Conservation (phyloP, 768 basidiomycete species). For the Naganishia vaughanmartiniae region DNA sequence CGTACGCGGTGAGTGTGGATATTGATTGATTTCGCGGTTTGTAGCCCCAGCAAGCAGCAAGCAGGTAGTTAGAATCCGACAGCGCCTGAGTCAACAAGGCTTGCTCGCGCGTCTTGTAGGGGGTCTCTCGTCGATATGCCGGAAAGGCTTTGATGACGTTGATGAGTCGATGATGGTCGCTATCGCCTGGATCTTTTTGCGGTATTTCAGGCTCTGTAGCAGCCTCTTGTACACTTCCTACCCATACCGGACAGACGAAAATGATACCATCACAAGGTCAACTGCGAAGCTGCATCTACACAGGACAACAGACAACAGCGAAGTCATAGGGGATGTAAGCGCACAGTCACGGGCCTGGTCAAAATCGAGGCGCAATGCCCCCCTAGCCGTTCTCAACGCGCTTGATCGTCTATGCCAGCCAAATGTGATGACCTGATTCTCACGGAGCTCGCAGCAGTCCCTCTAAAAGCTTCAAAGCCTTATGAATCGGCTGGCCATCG, state of each 20-base stretch:
- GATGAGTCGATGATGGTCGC: neutral
- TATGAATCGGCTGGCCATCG: too few species aligned
- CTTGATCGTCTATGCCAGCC: neutral
- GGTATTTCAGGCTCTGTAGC: neutral
- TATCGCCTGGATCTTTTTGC: neutral
- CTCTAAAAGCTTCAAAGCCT: too few species aligned
- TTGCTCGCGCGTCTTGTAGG: conserved; percentile 6
- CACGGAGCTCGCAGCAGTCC: neutral
- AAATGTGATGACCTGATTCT: neutral
- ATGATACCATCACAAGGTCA: too few species aligned
- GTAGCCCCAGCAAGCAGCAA: neutral
- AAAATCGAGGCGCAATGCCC: neutral
- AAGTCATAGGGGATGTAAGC: neutral
- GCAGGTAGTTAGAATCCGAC: neutral
- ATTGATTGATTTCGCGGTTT: conserved; percentile 12
- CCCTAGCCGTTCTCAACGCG: neutral
- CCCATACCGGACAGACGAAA: neutral
- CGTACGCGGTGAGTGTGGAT: neutral
- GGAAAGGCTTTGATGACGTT: conserved; percentile 1
- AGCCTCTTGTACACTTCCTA: neutral
- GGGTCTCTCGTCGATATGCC: neutral
- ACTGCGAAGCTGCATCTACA: too few species aligned
- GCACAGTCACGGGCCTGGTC: neutral
- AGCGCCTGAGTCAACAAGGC: conserved; percentile 14
- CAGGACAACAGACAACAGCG: neutral